Evolutionary conservation across 2,329 filamentous ascomycete species (phyloP).

Genomic region (Pseudogymnoascus sp.): DNA sequence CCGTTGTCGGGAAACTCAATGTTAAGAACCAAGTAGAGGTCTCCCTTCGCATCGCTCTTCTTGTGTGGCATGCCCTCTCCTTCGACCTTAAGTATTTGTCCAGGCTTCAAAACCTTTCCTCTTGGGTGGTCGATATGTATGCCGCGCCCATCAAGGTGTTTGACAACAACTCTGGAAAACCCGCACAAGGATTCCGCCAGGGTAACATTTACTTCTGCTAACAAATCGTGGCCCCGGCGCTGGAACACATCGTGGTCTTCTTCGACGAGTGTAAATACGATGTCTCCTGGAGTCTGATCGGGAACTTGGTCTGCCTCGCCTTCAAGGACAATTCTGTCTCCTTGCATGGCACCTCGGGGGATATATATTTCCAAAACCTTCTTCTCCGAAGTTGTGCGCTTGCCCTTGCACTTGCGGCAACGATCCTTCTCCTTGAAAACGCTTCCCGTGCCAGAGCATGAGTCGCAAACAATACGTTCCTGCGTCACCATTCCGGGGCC

Average conservation of each 20-base stretch:
- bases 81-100: conserved; percentile 74
- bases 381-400: conserved; percentile 75
- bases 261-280: conserved; percentile 82
- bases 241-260: conserved; percentile 74
- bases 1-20: conserved; percentile 83
- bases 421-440: conserved; percentile 94
- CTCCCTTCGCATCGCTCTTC: conserved; percentile 73
- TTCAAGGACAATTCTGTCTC: conserved; percentile 82
- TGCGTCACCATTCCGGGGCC: conserved; percentile 82
- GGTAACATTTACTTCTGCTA: conserved; percentile 71
- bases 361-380: conserved; percentile 97
- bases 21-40: conserved; percentile 79
- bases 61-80: conserved; percentile 96
- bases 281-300: conserved; percentile 83
- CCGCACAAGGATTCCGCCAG: conserved; percentile 79
- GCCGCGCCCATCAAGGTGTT: conserved; percentile 87
- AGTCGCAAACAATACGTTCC: conserved; percentile 70
- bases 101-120: conserved; percentile 75
- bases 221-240: conserved; percentile 76
- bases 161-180: conserved; percentile 83
- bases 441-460: conserved; percentile 77
- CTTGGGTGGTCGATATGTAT: conserved; percentile 73
- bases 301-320: conserved; percentile 92
- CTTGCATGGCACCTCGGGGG: conserved; percentile 75
- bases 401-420: conserved; percentile 98